phyloP scores from a whole-genome alignment of 345 rosid species.

The Brassica cretica region DNA sequence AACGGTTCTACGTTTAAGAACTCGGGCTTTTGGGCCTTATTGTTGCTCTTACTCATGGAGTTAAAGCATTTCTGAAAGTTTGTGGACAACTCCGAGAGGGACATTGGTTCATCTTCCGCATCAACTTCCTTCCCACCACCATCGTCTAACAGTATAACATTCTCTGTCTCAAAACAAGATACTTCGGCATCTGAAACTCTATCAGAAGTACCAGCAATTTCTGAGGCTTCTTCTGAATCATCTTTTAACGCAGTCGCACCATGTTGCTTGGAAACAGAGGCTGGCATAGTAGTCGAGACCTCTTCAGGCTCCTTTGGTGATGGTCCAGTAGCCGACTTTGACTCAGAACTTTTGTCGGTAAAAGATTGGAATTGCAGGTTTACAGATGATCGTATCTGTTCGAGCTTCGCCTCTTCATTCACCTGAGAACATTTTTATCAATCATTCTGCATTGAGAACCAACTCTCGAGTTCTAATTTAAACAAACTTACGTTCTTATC shows the following conservation, averaged over 20 bases:
- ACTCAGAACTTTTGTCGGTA: conserved; percentile 16
- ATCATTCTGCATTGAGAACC: conserved; percentile 12
- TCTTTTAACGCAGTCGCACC: conserved; percentile 50
- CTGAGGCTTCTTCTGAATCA: conserved; percentile 24
- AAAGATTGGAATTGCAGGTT: conserved; percentile 33
- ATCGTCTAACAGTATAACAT: conserved; percentile 35
- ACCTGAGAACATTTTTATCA: conserved; percentile 43
- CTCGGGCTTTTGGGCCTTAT: conserved; percentile 40
- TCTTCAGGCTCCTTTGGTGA: conserved; percentile 23
- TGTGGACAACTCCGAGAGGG: conserved; percentile 41
- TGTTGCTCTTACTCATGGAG: conserved; percentile 39
- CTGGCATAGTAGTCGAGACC: conserved; percentile 18
- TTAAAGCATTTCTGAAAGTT: conserved; percentile 40
- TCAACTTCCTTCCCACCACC: conserved; percentile 35
- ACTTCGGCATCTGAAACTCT: conserved; percentile 23
- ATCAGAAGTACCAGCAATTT: conserved; percentile 17
- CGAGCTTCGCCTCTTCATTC: conserved; percentile 51
- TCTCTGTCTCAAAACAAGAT: conserved; percentile 18
- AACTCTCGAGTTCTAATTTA: background rate
- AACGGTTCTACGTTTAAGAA: conserved; percentile 62
- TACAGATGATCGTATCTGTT: conserved; percentile 39
- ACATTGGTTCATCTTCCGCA: conserved; percentile 47
- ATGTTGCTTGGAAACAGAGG: conserved; percentile 40
- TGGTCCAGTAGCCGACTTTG: conserved; percentile 27
- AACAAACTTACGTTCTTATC: conserved; percentile 50